Percentiles rank a stretch among this genome's conserved stretches.
Evolutionary conservation across 2,329 filamentous ascomycete species (phyloP).

Genomic region (Ophiocordyceps robertsii): DNA sequence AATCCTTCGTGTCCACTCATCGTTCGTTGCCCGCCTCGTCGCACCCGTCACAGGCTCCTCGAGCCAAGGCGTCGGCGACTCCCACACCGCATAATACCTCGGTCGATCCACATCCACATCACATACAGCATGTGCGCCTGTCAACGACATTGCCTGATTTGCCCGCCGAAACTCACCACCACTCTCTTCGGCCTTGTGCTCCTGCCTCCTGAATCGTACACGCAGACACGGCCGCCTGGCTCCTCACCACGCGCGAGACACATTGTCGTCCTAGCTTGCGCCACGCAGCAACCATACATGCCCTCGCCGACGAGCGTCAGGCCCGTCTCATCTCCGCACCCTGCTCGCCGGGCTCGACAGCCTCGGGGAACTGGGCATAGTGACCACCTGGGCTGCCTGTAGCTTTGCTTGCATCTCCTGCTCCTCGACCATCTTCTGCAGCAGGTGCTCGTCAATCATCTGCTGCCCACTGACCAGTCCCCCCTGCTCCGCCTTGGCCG

Average conservation of each 20-base stretch:
- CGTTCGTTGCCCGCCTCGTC: too few relatives aligned
- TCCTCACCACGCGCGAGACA: not conserved
- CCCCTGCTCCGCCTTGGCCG: slow-evolving; percentile 37
- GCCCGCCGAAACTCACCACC: too few relatives aligned
- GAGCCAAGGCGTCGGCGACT: too few relatives aligned
- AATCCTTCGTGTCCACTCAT: too few relatives aligned
- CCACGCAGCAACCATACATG: not conserved
- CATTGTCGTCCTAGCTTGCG: not conserved
- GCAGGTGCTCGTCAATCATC: slow-evolving; percentile 26
- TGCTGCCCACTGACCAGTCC: slow-evolving; percentile 44
- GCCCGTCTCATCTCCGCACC: slow-evolving; percentile 9
- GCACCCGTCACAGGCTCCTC: too few relatives aligned
- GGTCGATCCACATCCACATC: too few relatives aligned
- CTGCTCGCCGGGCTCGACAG: slow-evolving; percentile 6
- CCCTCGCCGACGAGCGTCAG: not conserved
- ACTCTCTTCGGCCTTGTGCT: too few relatives aligned
- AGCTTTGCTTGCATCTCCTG: slow-evolving; percentile 16
- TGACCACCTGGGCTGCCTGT: slow-evolving; percentile 14
- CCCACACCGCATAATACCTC: too few relatives aligned
- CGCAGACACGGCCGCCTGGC: not conserved
- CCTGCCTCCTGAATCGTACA: not conserved
- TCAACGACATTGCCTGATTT: too few relatives aligned
- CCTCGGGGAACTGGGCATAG: slow-evolving; percentile 7
- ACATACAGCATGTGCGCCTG: too few relatives aligned
- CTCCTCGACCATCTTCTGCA: slow-evolving; percentile 18